A percentile compares a stretch with the other conserved stretches of the same genome.
Conservation (phyloP, 352 stramenopile species). For the Phytopythium chamaehyphon region DNA sequence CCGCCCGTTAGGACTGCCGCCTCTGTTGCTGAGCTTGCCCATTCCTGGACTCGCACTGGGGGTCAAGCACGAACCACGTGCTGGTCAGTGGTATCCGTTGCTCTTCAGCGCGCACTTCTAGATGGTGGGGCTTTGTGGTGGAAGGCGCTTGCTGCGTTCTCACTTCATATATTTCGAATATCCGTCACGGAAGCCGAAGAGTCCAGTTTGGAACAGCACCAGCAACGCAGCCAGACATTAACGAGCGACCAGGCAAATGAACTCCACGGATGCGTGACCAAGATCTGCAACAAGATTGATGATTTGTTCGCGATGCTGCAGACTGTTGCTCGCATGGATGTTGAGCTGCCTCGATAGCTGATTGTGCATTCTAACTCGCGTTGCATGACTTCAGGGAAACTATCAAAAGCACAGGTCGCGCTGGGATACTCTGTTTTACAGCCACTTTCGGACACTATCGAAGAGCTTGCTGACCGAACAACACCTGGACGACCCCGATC, state of each 20-base stretch:
- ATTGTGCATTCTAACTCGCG: neutral
- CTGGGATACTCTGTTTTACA: slow-evolving; percentile 56
- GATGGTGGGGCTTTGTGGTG: slow-evolving; percentile 24
- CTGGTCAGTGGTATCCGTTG: slow-evolving; percentile 42
- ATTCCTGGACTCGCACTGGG: slow-evolving; percentile 38
- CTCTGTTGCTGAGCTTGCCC: slow-evolving; percentile 15
- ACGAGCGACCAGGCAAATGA: neutral
- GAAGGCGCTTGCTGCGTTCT: slow-evolving; percentile 32
- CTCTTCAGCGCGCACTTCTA: slow-evolving; percentile 30
- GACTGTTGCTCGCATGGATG: neutral
- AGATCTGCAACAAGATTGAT: slow-evolving; percentile 8
- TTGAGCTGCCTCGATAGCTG: neutral
- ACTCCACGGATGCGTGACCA: neutral
- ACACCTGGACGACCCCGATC: slow-evolving; percentile 5
- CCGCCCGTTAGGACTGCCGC: too few species aligned
- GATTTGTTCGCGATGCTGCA: slow-evolving; percentile 18
- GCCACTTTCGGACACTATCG: slow-evolving; percentile 32
- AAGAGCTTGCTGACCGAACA: slow-evolving; percentile 30
- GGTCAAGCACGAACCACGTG: slow-evolving; percentile 35
- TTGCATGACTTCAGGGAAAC: slow-evolving; percentile 14
- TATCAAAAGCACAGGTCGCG: slow-evolving; percentile 60
- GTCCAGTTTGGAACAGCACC: neutral
- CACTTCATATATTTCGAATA: slow-evolving; percentile 8
- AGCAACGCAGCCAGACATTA: too few species aligned
- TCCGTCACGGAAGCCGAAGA: neutral